These are phyloP conservation scores for Penicillium olsonii DNA, from an alignment of 2,329 filamentous ascomycete species.

Conservation along the genomic window DNA sequence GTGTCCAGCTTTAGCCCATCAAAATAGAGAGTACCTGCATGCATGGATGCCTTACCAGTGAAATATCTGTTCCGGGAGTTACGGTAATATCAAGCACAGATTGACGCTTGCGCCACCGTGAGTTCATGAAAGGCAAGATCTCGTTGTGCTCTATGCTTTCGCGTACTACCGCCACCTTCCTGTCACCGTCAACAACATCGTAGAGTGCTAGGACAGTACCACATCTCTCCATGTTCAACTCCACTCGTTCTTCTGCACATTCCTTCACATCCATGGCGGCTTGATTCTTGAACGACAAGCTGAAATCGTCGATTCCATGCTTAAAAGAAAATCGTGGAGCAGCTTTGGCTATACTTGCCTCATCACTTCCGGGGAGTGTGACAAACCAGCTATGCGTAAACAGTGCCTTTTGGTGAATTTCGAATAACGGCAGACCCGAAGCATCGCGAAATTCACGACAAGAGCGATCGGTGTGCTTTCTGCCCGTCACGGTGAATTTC, in stretches of 20 bases:
- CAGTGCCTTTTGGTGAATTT: no score
- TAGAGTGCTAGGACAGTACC: constrained; percentile 17
- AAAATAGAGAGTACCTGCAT: background rate
- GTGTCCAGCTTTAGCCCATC: background rate
- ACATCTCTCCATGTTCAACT: constrained; percentile 13
- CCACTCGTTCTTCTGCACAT: constrained; percentile 14
- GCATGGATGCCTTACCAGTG: constrained; percentile 17
- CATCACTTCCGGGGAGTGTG: no score
- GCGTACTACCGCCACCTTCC: constrained; percentile 22
- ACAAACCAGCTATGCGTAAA: no score
- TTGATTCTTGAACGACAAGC: no score
- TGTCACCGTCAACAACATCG: constrained; percentile 24
- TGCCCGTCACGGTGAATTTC: constrained; percentile 16
- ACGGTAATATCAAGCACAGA: constrained; percentile 27
- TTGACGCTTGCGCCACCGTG: constrained; percentile 12
- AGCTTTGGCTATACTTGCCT: no score
- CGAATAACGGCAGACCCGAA: no score
- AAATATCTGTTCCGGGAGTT: constrained; percentile 24
- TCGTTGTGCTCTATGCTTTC: constrained; percentile 25
- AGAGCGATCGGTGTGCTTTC: constrained; percentile 15
- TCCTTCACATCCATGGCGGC: no score
- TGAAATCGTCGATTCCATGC: no score
- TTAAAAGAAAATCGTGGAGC: no score
- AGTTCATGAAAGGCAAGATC: constrained; percentile 15
- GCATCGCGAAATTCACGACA: constrained; percentile 21